Percentiles rank a stretch among this genome's conserved stretches.
These are phyloP conservation scores for Agrostemma githago DNA, from an alignment of 148 eudicot genomes.

Conservation along the genomic window DNA sequence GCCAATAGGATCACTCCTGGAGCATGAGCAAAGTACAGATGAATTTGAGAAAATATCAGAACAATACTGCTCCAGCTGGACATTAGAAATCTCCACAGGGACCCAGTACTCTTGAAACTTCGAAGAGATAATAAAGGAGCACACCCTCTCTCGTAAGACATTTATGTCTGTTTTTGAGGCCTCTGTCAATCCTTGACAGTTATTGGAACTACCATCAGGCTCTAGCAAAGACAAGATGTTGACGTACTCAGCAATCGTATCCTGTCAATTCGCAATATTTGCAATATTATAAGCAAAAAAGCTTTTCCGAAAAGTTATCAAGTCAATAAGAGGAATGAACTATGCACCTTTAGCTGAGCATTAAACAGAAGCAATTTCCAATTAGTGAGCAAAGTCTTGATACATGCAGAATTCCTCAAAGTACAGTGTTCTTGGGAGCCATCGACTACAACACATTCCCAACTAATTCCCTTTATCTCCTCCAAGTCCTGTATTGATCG, in stretches of 20 bases:
- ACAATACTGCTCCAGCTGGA: constrained; percentile 77
- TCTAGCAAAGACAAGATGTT: constrained; percentile 49
- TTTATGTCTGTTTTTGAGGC: constrained; percentile 21
- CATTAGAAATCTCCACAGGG: constrained; percentile 59
- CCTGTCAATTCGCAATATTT: constrained; percentile 43
- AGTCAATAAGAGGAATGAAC: constrained; percentile 25
- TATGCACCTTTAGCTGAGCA: constrained; percentile 52
- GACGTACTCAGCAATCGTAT: constrained; percentile 38
- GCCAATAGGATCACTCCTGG: constrained; percentile 35
- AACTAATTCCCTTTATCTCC: constrained; percentile 35
- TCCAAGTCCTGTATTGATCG: constrained; percentile 46
- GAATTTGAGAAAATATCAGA: constrained; percentile 46
- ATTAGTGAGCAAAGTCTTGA: constrained; percentile 41
- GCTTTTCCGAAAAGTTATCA: neutral
- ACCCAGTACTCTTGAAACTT: constrained; percentile 74
- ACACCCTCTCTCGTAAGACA: constrained; percentile 46
- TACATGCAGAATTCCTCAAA: constrained; percentile 31
- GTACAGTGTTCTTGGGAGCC: constrained; percentile 42
- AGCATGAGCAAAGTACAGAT: constrained; percentile 37
- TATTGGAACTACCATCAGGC: constrained; percentile 25
- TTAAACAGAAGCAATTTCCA: constrained; percentile 51
- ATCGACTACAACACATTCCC: constrained; percentile 76
- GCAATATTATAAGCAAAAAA: constrained; percentile 10
- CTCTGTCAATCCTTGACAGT: constrained; percentile 19
- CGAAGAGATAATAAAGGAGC: constrained; percentile 35